Percentiles rank a stretch among this genome's conserved stretches.
Conservation (phyloP, 495 filamentous ascomycete genomes). For the Neurospora tetraspora region DNA sequence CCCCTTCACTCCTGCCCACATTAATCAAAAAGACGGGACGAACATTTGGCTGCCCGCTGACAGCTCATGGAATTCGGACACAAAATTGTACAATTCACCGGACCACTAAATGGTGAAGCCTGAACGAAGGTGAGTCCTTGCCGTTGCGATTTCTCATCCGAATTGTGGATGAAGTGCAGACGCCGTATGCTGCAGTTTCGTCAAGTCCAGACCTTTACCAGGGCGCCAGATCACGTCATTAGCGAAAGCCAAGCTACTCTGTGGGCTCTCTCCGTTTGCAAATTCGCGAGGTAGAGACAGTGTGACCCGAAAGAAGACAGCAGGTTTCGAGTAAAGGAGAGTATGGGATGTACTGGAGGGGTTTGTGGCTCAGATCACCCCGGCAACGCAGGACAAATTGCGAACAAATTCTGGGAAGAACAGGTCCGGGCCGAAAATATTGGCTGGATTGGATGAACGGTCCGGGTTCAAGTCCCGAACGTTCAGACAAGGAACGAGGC, state of each 20-base stretch:
- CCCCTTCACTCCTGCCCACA: background rate
- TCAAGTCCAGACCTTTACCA: background rate
- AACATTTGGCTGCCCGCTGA: background rate
- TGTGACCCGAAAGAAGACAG: background rate
- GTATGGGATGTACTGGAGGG: background rate
- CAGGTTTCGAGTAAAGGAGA: background rate
- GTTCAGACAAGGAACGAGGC: background rate
- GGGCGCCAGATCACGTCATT: background rate
- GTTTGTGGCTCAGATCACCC: background rate
- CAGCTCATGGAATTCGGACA: background rate
- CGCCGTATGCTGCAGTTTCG: background rate
- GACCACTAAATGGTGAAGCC: background rate
- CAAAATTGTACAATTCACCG: background rate
- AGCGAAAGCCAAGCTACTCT: background rate
- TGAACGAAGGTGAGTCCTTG: background rate
- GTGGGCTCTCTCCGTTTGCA: background rate
- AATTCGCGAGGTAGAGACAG: background rate
- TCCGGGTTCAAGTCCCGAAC: background rate
- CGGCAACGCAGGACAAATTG: background rate
- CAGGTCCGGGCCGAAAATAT: background rate
- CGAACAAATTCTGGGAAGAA: background rate
- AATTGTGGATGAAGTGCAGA: background rate
- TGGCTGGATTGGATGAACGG: background rate
- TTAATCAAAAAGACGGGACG: background rate
- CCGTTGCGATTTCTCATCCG: background rate